Percentiles rank a stretch among this genome's conserved stretches.
These are phyloP conservation scores for Abrus precatorius DNA, from an alignment of 306 rosid species.

Conservation along the genomic window DNA sequence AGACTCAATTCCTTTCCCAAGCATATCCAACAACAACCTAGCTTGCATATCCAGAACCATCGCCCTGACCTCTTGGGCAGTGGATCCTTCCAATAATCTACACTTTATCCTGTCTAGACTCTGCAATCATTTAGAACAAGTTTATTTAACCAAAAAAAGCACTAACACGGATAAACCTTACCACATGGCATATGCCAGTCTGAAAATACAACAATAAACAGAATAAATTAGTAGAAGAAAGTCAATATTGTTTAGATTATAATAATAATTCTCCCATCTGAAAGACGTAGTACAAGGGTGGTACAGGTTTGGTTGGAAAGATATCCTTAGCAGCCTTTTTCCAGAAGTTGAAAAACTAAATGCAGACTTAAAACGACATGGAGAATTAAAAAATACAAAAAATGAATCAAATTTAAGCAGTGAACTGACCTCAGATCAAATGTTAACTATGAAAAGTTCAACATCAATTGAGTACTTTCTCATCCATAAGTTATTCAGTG, in stretches of 20 bases:
- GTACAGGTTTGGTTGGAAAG: constrained; percentile 36
- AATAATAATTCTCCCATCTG: neutral
- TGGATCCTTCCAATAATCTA: constrained; percentile 93
- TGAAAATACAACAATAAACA: constrained; percentile 33
- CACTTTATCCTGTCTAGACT: constrained; percentile 99
- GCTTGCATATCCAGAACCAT: constrained; percentile 99
- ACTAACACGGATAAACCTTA: neutral
- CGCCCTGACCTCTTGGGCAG: constrained; percentile 99
- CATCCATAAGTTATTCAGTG: constrained; percentile 26
- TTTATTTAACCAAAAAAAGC: constrained; percentile 25
- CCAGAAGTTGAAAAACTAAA: constrained; percentile 24
- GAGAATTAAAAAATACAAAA: neutral
- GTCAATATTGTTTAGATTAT: constrained; percentile 18
- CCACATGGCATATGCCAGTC: neutral
- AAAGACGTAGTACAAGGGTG: constrained; percentile 19
- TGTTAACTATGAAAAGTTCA: neutral
- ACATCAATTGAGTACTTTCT: constrained; percentile 30
- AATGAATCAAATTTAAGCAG: neutral
- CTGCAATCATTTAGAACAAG: constrained; percentile 62
- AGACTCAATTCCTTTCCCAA: constrained; percentile 98
- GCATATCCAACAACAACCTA: constrained; percentile 96
- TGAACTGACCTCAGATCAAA: constrained; percentile 24
- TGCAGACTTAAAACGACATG: constrained; percentile 16
- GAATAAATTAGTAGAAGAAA: constrained; percentile 6
- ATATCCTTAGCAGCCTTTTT: constrained; percentile 11